Percentiles rank a stretch among this genome's conserved stretches.
Evolutionary conservation across 495 filamentous ascomycete genomes (phyloP).

Genomic region (Aspergillus bertholletiae): DNA sequence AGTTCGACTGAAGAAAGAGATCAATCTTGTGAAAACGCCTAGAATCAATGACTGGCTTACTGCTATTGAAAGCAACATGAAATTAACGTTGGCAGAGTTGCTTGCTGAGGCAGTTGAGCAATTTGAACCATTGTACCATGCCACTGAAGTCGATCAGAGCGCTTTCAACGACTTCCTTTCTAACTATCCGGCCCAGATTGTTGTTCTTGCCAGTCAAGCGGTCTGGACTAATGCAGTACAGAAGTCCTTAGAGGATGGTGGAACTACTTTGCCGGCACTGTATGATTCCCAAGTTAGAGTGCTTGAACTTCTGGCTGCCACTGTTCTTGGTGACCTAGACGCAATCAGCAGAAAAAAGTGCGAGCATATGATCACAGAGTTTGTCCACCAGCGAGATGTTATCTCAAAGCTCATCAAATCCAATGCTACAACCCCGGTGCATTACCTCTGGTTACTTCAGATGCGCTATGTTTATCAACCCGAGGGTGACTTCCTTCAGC

Average conservation of each 20-base stretch:
- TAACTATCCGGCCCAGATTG: slow-evolving; percentile 86
- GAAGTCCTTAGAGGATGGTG: slow-evolving; percentile 65
- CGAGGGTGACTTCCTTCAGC: slow-evolving; percentile 76
- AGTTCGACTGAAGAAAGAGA: slow-evolving; percentile 79
- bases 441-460: slow-evolving; percentile 92
- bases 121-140: slow-evolving; percentile 63
- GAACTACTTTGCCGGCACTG: slow-evolving; percentile 59
- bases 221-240: slow-evolving; percentile 90
- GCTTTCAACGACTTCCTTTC: slow-evolving; percentile 73
- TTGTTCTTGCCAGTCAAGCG: slow-evolving; percentile 91
- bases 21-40: slow-evolving; percentile 88
- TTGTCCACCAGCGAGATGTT: slow-evolving; percentile 91
- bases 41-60: slow-evolving; percentile 98
- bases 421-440: slow-evolving; percentile 71
- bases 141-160: slow-evolving; percentile 58
- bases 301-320: slow-evolving; percentile 76
- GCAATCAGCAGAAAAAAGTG: slow-evolving; percentile 88
- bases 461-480: slow-evolving; percentile 92
- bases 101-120: slow-evolving; percentile 80
- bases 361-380: slow-evolving; percentile 98
- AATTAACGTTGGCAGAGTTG: slow-evolving; percentile 84
- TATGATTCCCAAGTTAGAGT: slow-evolving; percentile 75
- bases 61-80: slow-evolving; percentile 90
- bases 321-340: slow-evolving; percentile 88
- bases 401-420: slow-evolving; percentile 77